phyloP scores from a whole-genome alignment of 495 filamentous ascomycete genomes.

The Xylaria castorea region DNA sequence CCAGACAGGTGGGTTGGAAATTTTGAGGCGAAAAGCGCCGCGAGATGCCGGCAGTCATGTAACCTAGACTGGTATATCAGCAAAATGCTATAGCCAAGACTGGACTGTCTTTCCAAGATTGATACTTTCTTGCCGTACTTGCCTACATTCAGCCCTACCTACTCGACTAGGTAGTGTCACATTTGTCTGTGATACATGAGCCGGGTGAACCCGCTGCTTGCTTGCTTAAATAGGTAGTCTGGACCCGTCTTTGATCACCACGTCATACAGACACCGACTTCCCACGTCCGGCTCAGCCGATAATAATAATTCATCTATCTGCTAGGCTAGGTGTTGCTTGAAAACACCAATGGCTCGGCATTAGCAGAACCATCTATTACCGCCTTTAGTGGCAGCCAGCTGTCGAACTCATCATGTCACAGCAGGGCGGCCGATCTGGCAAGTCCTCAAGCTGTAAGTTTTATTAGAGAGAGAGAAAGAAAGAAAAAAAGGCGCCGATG shows the following conservation, averaged over 20 bases:
- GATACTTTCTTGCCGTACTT: not conserved
- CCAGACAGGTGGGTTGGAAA: conserved; percentile 13
- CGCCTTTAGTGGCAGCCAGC: conserved; percentile 16
- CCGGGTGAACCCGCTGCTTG: conserved; percentile 8
- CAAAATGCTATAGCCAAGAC: not conserved
- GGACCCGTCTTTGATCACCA: not conserved
- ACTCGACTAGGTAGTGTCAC: not conserved
- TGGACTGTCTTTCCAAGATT: not conserved
- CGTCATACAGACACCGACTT: conserved; percentile 2
- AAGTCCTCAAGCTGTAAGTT: conserved; percentile 40
- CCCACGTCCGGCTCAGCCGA: not conserved
- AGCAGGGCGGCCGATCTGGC: conserved; percentile 26
- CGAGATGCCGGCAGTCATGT: not conserved
- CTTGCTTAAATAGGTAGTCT: not conserved
- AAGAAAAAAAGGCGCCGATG: no score
- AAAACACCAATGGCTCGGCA: conserved; percentile 20
- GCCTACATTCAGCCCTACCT: not conserved
- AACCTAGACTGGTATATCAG: no score
- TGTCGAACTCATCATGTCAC: conserved; percentile 35
- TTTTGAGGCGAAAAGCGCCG: conserved; percentile 2
- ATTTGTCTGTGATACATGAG: not conserved
- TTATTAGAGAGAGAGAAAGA: not conserved
- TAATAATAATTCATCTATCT: not conserved
- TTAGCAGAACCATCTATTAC: conserved; percentile 12
- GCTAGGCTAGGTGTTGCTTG: not conserved